Evolutionary conservation across 805 yeast genomes (phyloP), one percentile per base, ranked within the genome.

Genomic region (Kazachstania bromeliacearum): DNA sequence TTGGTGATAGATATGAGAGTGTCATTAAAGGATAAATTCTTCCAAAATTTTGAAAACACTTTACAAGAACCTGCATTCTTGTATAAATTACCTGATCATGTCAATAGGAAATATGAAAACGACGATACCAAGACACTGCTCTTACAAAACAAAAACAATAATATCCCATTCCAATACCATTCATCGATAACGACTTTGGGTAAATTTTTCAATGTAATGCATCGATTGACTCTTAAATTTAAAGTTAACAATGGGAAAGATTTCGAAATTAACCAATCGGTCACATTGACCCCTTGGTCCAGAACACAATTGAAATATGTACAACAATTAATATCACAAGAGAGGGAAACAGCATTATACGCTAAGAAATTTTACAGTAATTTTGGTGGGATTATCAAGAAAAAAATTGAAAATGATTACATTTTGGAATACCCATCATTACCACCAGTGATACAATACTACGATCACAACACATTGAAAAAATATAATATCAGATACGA

Each of bases 221-320:
- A 74, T 50, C 75, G 71, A 41, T 45, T 73, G 3, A 51, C 65
- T 0, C 40, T 77, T 16, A 74, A 71, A 38, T 63, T 73, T 30
- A 73, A 72, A 40, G 49, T 73, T 16, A 53, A 55, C 13, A 70
- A 66, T 27, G 70, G 71, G 3, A 73, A 71, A 43, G 73, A 71
- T 39, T 57, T 75, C 27, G 71, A 66, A 30, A 51, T 72, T 8
- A 51, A 60, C 12, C 64, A 74, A 16, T 81, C 79, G 2, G 55
- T 78, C 4, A 70, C 71, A 1, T 63, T 78, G 0, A 62, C 77
- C 19, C 77, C 78, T 2, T 75, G 68, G 59, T 68, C 73, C 45
- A 53, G 69, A 25, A 44, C 53, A 2, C 65, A 71, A 44, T 60
- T 77, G 28, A 67, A 63, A 23, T 67, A 73, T 38, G 50, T 77